Base-by-base conservation (phyloP, 306 rosid genomes). In the Ceratonia siliqua region DNA sequence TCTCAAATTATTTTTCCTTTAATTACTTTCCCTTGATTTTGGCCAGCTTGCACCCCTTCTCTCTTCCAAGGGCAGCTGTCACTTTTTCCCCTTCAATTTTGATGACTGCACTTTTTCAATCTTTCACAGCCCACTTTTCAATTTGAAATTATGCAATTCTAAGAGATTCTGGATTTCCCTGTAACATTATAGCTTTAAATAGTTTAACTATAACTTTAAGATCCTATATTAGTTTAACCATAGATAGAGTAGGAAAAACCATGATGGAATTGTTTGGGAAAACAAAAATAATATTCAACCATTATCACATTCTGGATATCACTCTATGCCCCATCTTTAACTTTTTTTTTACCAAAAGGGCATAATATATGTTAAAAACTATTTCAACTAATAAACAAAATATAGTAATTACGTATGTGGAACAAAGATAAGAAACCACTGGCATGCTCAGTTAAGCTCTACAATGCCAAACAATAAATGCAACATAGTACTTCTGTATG, bases 341-440 rank as follows among this genome's bases (percentile, higher is more conserved):
- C 22, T 17, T 75, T 72, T 41, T 24, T 30, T n/a, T 8, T 62
- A 46, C 48, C 43, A 25, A 50, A 62, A 70, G 3, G 42, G 65
- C 62, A 21, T 25, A 28, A 45, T 17, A 62, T n/a, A 53, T 28
- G 38, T 62, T 13, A 18, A 77, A 14, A 32, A 38, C 24, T 9
- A 45, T 68, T 5, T 30, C 43, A 68, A 32, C 61, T 45, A 24
- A 68, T 10, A 68, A 17, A 32, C n/a, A 46, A 18, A n/a, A 28
- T n/a, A 9, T 25, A 18, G 42, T 27, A 28, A 67, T 30, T 33
- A 48, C 61, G 49, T 21, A 8, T 35, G 21, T 49, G 27, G 27
- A 36, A 18, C 8, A 69, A 59, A 8, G 22, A 9, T 11, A 56
- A 28, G 45, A 61, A 73, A 45, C 59, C 25, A 28, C 10, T 7